A percentile compares a stretch with the other conserved stretches of the same genome.
phyloP scores from a whole-genome alignment of 768 basidiomycete species.

The Saitozyma podzolica region DNA sequence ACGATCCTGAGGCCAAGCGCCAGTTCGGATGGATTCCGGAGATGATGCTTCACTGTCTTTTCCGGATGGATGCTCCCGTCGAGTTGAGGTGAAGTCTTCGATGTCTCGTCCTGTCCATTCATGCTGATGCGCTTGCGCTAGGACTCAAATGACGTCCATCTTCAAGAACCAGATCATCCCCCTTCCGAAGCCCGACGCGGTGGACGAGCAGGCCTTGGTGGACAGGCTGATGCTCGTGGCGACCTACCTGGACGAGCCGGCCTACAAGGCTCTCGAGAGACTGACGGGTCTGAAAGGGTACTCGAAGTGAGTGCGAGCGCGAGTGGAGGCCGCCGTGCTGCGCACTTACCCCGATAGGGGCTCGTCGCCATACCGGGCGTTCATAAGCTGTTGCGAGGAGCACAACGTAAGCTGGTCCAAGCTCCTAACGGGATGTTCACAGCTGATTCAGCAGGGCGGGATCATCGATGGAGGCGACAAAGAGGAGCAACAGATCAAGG shows the following conservation, averaged over 20 bases:
- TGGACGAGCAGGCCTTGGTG: conserved; percentile 78
- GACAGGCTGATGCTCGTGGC: conserved; percentile 75
- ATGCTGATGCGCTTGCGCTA: conserved; percentile 8
- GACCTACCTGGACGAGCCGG: conserved; percentile 64
- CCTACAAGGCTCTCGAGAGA: conserved; percentile 61
- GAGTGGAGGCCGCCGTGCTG: not conserved
- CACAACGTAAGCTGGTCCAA: conserved; percentile 68
- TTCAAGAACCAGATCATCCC: conserved; percentile 79
- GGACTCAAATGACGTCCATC: conserved; percentile 57
- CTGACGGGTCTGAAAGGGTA: conserved; percentile 65
- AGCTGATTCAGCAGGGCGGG: conserved; percentile 65
- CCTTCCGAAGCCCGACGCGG: conserved; percentile 59
- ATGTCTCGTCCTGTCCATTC: not conserved
- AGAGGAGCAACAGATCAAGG: conserved; percentile 59
- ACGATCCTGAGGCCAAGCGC: conserved; percentile 66
- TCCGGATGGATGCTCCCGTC: conserved; percentile 54
- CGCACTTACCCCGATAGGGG: conserved; percentile 54
- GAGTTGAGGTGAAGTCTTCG: conserved; percentile 62
- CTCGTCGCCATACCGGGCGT: conserved; percentile 66
- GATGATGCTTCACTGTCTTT: conserved; percentile 61
- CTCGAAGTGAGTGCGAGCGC: conserved; percentile 56
- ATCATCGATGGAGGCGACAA: conserved; percentile 83
- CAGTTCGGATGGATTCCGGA: conserved; percentile 95
- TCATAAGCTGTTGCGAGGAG: conserved; percentile 69
- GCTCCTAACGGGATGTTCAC: not conserved